phyloP scores from a whole-genome alignment of 768 basidiomycete genomes.

The Podaxis sp. region DNA sequence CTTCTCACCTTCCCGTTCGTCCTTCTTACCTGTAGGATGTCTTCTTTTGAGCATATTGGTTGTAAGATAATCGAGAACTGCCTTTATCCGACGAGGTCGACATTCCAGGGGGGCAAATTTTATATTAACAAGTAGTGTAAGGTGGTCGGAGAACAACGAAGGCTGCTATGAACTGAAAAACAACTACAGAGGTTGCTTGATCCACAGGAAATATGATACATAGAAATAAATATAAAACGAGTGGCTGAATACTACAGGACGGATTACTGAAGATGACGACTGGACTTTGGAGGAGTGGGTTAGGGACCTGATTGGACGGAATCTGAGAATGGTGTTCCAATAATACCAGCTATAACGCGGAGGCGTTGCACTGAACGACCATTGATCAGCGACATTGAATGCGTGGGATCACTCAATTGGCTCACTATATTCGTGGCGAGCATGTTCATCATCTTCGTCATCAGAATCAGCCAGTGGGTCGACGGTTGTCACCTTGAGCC shows the following conservation, averaged over 20 bases:
- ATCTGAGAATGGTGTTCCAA: constrained; percentile 3
- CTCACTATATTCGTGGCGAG: constrained; percentile 64
- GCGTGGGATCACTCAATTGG: neutral
- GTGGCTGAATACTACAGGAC: neutral
- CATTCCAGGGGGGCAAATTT: neutral
- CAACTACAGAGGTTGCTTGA: neutral
- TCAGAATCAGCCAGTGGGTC: constrained; percentile 79
- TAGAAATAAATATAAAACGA: constrained; percentile 7
- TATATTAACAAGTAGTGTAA: neutral
- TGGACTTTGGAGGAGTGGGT: neutral
- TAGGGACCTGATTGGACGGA: neutral
- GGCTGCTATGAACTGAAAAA: no score
- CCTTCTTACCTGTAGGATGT: constrained; percentile 1
- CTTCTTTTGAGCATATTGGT: constrained; percentile 6
- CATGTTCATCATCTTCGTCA: constrained; percentile 65
- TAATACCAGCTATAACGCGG: constrained; percentile 3
- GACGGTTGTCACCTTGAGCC: constrained; percentile 59
- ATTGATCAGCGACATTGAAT: neutral
- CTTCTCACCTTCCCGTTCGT: neutral
- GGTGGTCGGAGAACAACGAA: neutral
- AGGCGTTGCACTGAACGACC: constrained; percentile 8
- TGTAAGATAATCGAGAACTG: constrained; percentile 11
- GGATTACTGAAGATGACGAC: neutral
- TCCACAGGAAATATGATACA: neutral
- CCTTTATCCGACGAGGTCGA: neutral